Evolutionary conservation across 2,329 filamentous ascomycete genomes (phyloP), one percentile per base, ranked within the genome.

Genomic region (Colletotrichum tabaci): DNA sequence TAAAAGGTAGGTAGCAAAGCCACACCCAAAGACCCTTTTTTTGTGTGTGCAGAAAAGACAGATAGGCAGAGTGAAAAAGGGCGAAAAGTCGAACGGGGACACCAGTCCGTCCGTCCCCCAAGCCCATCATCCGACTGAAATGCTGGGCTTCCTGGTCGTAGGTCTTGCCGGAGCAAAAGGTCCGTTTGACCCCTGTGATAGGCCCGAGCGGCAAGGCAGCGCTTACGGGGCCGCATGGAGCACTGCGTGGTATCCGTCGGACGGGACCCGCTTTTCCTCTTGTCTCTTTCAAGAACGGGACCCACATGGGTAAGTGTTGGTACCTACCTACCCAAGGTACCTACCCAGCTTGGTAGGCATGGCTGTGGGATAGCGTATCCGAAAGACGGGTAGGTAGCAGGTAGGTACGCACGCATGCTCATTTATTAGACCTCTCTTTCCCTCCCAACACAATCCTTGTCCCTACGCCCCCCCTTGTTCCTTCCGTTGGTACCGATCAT

Each of bases 81-180:
- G 53, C 38, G n/a, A 56, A n/a, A 61, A n/a, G 46, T 46, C 12
- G 40, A 44, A 40, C 16, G 53, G 53, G 67, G 71, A 56, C 62
- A 64, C 47, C 30, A 35, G 30, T 35, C 30, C 8, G 30, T 35
- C 8, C 9, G 30, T 35, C 44, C 61, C 56, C 52, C 58, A 72
- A 68, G 52, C 63, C 30, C 57, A 40, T 35, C 35, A 42, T 42
- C 53, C 53, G n/a, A 42, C 40, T 9, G 53, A 35, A 23, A 42
- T 23, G n/a, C 53, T 57, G 47, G 47, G 47, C n/a, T 49, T 23
- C 10, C 47, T 4, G n/a, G 53, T 57, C 53, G 30, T 50, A 53
- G 61, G 58, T 56, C 57, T 44, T 72, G 30, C 72, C 72, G 72
- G 72, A 74, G 72, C 53, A 73, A 74, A 71, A 52, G 70, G 66